A percentile compares a stretch with the other conserved stretches of the same genome.
Evolutionary conservation across 495 filamentous ascomycete species (phyloP).

Genomic region (Talaromyces stipitatus): DNA sequence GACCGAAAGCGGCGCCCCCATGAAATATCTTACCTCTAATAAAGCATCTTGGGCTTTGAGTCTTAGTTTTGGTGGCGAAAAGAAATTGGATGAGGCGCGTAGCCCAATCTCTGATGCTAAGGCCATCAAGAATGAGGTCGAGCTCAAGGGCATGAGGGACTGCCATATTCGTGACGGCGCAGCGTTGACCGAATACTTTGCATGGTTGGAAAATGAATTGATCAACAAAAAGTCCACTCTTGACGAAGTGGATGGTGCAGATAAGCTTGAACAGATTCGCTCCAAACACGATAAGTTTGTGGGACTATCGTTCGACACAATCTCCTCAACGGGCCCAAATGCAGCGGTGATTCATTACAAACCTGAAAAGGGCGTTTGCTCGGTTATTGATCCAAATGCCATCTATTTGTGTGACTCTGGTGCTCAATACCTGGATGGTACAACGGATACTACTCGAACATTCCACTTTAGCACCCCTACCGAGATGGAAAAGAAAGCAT

Average conservation of each 20-base stretch:
- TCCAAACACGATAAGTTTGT: slow-evolving; percentile 77
- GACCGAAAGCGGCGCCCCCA: slow-evolving; percentile 16
- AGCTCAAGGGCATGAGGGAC: slow-evolving; percentile 85
- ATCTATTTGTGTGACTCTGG: slow-evolving; percentile 98
- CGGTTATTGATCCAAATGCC: slow-evolving; percentile 74
- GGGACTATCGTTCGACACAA: slow-evolving; percentile 91
- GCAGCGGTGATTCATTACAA: slow-evolving; percentile 98
- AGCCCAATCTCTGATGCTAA: slow-evolving; percentile 92
- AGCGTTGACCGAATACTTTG: slow-evolving; percentile 86
- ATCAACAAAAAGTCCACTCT: slow-evolving; percentile 61
- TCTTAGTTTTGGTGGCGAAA: slow-evolving; percentile 79
- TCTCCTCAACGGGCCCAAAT: slow-evolving; percentile 91
- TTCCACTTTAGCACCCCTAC: slow-evolving; percentile 86
- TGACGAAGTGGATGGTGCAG: slow-evolving; percentile 85
- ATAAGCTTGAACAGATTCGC: slow-evolving; percentile 80
- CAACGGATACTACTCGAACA: slow-evolving; percentile 92
- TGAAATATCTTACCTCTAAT: slow-evolving; percentile 81
- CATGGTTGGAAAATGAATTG: slow-evolving; percentile 91
- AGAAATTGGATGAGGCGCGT: slow-evolving; percentile 75
- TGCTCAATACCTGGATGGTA: slow-evolving; percentile 91
- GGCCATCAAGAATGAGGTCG: slow-evolving; percentile 91
- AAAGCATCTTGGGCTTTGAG: slow-evolving; percentile 92
- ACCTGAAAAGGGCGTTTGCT: slow-evolving; percentile 75
- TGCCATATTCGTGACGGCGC: slow-evolving; percentile 95
- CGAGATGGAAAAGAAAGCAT: slow-evolving; percentile 79